Evolutionary conservation across 768 basidiomycete genomes (phyloP), one percentile per base, ranked within the genome.

Genomic region (Boletellus sp.): DNA sequence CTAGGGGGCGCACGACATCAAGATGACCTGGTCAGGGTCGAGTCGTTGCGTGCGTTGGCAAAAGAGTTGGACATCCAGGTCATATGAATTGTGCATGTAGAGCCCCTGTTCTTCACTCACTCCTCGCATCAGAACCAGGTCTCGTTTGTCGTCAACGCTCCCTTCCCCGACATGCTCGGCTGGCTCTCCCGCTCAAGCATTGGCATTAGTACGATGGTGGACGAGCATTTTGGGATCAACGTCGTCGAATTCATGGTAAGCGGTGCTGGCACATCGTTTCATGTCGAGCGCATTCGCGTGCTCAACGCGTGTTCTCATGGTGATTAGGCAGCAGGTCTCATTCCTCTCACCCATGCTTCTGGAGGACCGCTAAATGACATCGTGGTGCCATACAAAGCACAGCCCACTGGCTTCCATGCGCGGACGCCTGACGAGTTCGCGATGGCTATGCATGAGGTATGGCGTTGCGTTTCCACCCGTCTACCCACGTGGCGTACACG

Each of bases 141-240:
- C 23, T 74, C 84, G 45, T 90, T 99, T 56, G 69, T 89, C 12
- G 77, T 95, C 37, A 98, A 98, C 55, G 91, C 88, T 0, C 72
- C 87, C 4, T 97, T 87, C 56, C 63, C 81, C 0, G 77, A 76
- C 23, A 77, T 97, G 52, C 76, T 93, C 4, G 61, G 67, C 6
- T 84, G 86, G 78, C 74, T 99, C 2, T 81, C 85, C 7, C 71
- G 71, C 39, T 83, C 93, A 2, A 88, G 85, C 53, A 77, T 97
- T 15, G 94, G 95, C 0, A 64, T 98, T 22, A 94, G 90, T 62
- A 96, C 95, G 13, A 99, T 99, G 95, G 79, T 93, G 0, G 94
- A 98, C 62, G 95, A 99, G 67, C 95, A 99, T 65, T 99, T 98
- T 54, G 95, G 96, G 3, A 98, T 99, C 66, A 96, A 94, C 58